phyloP scores from a whole-genome alignment of 306 rosid species.

The Spatholobus suberectus region DNA sequence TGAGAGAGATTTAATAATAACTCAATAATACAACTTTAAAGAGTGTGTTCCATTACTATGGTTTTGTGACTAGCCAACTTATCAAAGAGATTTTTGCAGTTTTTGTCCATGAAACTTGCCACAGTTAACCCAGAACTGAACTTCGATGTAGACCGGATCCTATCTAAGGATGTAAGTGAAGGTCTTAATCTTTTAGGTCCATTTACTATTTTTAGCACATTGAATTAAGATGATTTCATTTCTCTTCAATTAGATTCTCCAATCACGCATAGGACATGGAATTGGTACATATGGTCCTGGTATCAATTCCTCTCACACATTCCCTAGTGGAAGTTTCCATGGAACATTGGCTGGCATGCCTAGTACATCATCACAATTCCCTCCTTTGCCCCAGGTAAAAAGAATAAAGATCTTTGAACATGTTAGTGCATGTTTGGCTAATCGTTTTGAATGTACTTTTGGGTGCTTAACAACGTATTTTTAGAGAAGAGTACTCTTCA shows the following conservation, averaged over 20 bases:
- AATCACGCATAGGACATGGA: conserved; percentile 63
- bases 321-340: conserved; percentile 63
- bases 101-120: conserved; percentile 97
- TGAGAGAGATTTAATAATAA: conserved; percentile 33
- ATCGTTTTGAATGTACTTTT: too few species aligned
- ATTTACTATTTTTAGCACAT: not conserved
- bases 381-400: conserved; percentile 79
- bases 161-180: conserved; percentile 91
- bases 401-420: conserved; percentile 33
- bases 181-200: conserved; percentile 5
- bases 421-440: too few species aligned
- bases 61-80: conserved; percentile 28
- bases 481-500: too few species aligned
- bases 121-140: conserved; percentile 94
- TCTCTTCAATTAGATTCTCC: conserved; percentile 66
- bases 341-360: conserved; percentile 68
- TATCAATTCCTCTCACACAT: conserved; percentile 65
- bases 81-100: conserved; percentile 60
- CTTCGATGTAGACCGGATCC: conserved; percentile 78
- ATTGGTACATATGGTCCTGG: conserved; percentile 67
- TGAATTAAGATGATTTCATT: conserved; percentile 28
- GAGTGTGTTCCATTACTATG: conserved; percentile 15
- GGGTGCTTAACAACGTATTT: too few species aligned
- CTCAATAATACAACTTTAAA: not conserved
- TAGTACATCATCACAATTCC: conserved; percentile 63